Conservation (phyloP, 768 basidiomycete genomes). For the Tremella yokohamensis region DNA sequence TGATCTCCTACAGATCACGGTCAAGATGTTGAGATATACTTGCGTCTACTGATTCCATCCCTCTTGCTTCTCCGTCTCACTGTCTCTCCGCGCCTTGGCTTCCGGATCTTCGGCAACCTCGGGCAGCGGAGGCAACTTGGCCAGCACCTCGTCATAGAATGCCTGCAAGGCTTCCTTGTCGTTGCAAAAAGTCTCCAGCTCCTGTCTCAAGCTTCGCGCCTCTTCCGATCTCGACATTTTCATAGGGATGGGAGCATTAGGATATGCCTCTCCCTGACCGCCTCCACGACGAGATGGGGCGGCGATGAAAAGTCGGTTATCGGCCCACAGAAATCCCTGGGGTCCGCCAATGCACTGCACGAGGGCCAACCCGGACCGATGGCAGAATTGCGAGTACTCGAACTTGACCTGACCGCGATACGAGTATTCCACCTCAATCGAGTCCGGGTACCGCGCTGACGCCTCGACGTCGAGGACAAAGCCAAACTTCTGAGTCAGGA, state of each 20-base stretch:
- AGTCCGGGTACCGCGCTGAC: constrained; percentile 67
- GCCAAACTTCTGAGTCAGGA: constrained; percentile 66
- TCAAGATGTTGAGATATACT: too few species aligned
- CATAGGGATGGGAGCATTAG: constrained; percentile 23
- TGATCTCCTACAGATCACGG: too few species aligned
- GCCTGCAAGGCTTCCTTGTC: constrained; percentile 57
- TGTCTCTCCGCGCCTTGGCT: too few species aligned
- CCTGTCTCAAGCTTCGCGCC: constrained; percentile 63
- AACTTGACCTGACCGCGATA: constrained; percentile 71
- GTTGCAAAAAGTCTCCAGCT: constrained; percentile 65
- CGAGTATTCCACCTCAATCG: constrained; percentile 80
- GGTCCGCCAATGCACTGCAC: constrained; percentile 77
- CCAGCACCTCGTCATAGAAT: constrained; percentile 74
- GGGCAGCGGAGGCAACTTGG: constrained; percentile 25
- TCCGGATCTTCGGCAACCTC: neutral
- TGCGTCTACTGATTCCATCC: neutral
- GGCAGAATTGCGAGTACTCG: constrained; percentile 85
- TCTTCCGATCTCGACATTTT: constrained; percentile 56
- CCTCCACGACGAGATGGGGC: constrained; percentile 54
- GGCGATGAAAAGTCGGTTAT: constrained; percentile 63
- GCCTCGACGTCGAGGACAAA: constrained; percentile 76
- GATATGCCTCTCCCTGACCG: constrained; percentile 52
- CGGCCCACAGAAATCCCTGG: constrained; percentile 81
- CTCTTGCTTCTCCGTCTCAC: constrained; percentile 12
- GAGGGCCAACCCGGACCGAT: constrained; percentile 82